A percentile compares a stretch with the other conserved stretches of the same genome.
Evolutionary conservation across 2,329 filamentous ascomycete species (phyloP).

Genomic region (Golovinomyces cichoracearum): DNA sequence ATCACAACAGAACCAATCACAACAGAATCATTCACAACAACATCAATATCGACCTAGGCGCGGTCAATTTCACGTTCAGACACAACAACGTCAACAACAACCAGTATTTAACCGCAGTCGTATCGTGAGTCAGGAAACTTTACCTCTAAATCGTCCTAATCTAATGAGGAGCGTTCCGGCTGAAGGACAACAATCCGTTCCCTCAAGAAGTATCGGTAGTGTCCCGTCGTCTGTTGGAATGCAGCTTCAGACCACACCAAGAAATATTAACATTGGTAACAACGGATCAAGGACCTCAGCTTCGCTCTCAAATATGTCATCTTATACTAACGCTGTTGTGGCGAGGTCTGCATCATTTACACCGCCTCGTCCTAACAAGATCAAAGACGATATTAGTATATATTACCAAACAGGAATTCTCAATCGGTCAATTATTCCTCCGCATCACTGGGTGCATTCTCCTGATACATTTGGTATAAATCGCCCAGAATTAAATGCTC

Average conservation of each 20-base stretch:
- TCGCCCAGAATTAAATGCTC: conserved; percentile 21
- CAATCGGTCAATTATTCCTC: conserved; percentile 16
- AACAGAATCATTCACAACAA: conserved; percentile 2
- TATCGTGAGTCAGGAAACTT: conserved; percentile 4
- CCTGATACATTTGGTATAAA: conserved; percentile 8
- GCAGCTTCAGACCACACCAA: not conserved
- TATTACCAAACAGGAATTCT: conserved; percentile 5
- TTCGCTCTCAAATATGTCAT: not conserved
- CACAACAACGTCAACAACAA: conserved; percentile 1
- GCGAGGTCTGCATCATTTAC: not conserved
- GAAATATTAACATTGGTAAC: conserved; percentile 6
- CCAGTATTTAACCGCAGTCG: not conserved
- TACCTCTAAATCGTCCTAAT: conserved; percentile 4
- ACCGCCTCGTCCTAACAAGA: not conserved
- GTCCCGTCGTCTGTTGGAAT: not conserved
- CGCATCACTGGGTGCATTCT: conserved; percentile 6
- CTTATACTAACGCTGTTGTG: not conserved
- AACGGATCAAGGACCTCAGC: conserved; percentile 5
- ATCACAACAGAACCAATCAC: not conserved
- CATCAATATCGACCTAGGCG: not conserved
- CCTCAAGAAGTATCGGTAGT: conserved; percentile 4
- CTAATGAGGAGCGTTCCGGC: not conserved
- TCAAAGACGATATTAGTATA: conserved; percentile 5
- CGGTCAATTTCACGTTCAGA: not conserved
- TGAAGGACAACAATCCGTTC: conserved; percentile 2